Evolutionary conservation across 2,329 filamentous ascomycete species (phyloP).

Genomic region (Fusarium pininemorale): DNA sequence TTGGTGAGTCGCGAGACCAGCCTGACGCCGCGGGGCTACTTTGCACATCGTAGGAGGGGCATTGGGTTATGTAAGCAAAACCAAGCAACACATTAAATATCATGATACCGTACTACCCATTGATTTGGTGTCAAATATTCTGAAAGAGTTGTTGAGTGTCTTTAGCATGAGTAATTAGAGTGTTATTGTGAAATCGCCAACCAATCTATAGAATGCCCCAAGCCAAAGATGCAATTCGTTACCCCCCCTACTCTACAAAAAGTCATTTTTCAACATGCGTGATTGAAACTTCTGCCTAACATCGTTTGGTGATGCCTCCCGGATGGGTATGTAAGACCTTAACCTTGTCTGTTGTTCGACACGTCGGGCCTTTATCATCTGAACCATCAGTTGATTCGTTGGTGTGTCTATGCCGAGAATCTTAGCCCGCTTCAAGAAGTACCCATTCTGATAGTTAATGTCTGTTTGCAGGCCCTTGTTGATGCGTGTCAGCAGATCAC

Average conservation of each 20-base stretch:
- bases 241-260: background rate
- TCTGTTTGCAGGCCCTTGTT: conserved; percentile 72
- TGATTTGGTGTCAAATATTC: background rate
- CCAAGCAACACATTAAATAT: background rate
- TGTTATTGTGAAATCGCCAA: background rate
- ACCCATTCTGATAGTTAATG: conserved; percentile 88
- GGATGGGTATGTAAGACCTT: conserved; percentile 46
- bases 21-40: conserved; percentile 31
- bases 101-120: background rate
- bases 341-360: conserved; percentile 46
- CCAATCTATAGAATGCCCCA: background rate
- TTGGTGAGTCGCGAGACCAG: conserved; percentile 31
- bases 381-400: conserved; percentile 76
- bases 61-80: conserved; percentile 24
- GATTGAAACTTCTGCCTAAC: conserved; percentile 15
- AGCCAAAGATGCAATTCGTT: conserved; percentile 14
- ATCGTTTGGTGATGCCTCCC: conserved; percentile 46
- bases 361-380: conserved; percentile 77
- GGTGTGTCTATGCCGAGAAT: conserved; percentile 77
- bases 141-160: background rate
- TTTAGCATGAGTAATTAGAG: background rate
- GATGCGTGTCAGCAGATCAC: conserved; percentile 74
- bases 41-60: conserved; percentile 37
- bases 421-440: conserved; percentile 78
- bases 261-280: background rate